Base-by-base conservation (phyloP, 257 asterid genomes). In the Coffea eugenioides region DNA sequence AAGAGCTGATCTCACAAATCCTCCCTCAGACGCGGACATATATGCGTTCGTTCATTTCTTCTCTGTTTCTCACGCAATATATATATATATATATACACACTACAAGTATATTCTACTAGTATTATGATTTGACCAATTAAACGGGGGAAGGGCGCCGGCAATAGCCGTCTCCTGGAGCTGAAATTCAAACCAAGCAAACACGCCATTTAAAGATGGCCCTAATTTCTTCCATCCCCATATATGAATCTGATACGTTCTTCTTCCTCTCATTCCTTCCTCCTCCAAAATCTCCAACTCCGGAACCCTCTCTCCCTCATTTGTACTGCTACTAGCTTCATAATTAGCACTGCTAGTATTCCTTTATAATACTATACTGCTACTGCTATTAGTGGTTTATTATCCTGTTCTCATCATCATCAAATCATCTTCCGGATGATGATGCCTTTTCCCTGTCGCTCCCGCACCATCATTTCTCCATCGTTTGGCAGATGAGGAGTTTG, bases 81-180 rank as follows among this genome's bases (percentile, higher is more conserved):
- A 39, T 39, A 39, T 39, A 39, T 39, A 39, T 39, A 39, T 39
- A 39, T 39, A 39, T 39, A 31, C 34, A 31, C 1, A 31, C 34
- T 31, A 1, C 34, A 0, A 39, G 43, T 39, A 39, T 39, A 39
- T 39, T 3, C 43, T 39, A 39, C 5, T 2, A 39, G 3, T 39
- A 39, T 39, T 39, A 39, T 0, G 0, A 7, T 54, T 36, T 76
- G 73, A 62, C 76, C 77, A 80, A 57, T 71, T 73, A 71, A 77
- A 76, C 75, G 8, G 45, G 36, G 14, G 57, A 59, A 73, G 73
- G 64, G 71, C 76, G 84, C 86, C 81, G 83, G 80, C 86, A 43
- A 3, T n/a, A 69, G 86, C 83, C 81, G 83, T 74, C 82, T 51
- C 62, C 72, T 31, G 34, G 34, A 31, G 34, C 34, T 31, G 43